Percentiles rank a stretch among this genome's conserved stretches.
phyloP scores from a whole-genome alignment of 2,329 filamentous ascomycete genomes.

The Aspergillus bombycis region DNA sequence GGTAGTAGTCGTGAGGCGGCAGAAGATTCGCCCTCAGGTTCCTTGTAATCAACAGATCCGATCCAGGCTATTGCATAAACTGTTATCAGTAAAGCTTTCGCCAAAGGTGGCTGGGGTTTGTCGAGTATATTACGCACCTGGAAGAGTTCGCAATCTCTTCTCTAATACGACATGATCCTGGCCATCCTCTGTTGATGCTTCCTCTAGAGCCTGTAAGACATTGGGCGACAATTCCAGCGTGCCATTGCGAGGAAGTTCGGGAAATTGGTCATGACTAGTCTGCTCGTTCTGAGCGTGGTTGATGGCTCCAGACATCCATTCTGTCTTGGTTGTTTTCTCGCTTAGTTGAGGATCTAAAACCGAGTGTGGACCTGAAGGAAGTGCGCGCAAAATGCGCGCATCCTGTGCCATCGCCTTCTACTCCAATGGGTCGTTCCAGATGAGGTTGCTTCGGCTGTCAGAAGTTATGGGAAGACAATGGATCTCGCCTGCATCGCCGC shows the following conservation, averaged over 20 bases:
- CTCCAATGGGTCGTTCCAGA: constrained; percentile 23
- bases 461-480: constrained; percentile 23
- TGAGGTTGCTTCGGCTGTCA: constrained; percentile 25
- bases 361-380: constrained; percentile 22
- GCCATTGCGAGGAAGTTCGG: constrained; percentile 21
- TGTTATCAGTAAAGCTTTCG: constrained; percentile 9
- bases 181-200: constrained; percentile 19
- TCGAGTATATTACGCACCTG: constrained; percentile 31
- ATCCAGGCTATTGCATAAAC: constrained; percentile 44
- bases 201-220: constrained; percentile 23
- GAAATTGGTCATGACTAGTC: constrained; percentile 25
- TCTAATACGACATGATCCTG: constrained; percentile 13
- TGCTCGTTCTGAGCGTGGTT: constrained; percentile 16
- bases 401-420: constrained; percentile 36
- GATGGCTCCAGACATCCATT: constrained; percentile 17
- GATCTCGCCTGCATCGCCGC: constrained; percentile 31
- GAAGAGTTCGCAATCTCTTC: constrained; percentile 38
- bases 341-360: constrained; percentile 25
- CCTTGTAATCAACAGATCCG: constrained; percentile 41
- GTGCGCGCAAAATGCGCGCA: constrained; percentile 29
- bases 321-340: constrained; percentile 24
- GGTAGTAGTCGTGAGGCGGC: constrained; percentile 40
- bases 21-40: constrained; percentile 40
- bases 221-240: constrained; percentile 25
- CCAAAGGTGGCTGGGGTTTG: neutral